A percentile compares a stretch with the other conserved stretches of the same genome.
These are phyloP conservation scores for Alternaria incomplexa DNA, from an alignment of 2,329 filamentous ascomycete species.

Conservation along the genomic window DNA sequence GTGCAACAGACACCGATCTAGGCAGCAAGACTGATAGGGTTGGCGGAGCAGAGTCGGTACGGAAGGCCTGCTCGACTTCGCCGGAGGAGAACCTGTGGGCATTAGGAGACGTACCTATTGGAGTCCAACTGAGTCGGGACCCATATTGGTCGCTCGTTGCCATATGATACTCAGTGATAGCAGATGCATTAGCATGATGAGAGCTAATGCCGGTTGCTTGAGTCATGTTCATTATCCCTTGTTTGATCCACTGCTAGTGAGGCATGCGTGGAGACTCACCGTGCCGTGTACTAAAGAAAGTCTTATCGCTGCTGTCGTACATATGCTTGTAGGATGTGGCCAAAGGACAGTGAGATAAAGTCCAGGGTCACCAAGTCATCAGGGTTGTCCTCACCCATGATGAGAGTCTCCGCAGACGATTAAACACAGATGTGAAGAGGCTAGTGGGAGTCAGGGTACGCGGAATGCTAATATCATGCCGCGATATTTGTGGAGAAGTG, in stretches of 20 bases:
- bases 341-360: too few relatives aligned
- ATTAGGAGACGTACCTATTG: background rate
- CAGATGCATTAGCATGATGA: background rate
- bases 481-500: background rate
- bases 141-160: background rate
- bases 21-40: too few relatives aligned
- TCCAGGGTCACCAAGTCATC: too few relatives aligned
- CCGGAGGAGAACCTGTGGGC: background rate
- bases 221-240: background rate
- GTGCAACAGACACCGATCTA: too few relatives aligned
- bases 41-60: too few relatives aligned
- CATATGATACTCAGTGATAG: background rate
- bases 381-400: background rate
- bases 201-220: background rate
- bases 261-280: background rate
- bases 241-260: background rate
- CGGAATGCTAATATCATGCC: background rate
- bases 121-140: background rate
- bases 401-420: background rate
- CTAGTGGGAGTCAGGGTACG: background rate
- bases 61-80: background rate
- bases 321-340: too few relatives aligned
- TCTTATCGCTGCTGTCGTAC: too few relatives aligned
- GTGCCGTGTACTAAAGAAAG: too few relatives aligned
- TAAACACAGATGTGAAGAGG: background rate